Percentiles rank a stretch among this genome's conserved stretches.
Evolutionary conservation across 2,329 filamentous ascomycete genomes (phyloP).

Genomic region (Arthrobotrys entomopaga): DNA sequence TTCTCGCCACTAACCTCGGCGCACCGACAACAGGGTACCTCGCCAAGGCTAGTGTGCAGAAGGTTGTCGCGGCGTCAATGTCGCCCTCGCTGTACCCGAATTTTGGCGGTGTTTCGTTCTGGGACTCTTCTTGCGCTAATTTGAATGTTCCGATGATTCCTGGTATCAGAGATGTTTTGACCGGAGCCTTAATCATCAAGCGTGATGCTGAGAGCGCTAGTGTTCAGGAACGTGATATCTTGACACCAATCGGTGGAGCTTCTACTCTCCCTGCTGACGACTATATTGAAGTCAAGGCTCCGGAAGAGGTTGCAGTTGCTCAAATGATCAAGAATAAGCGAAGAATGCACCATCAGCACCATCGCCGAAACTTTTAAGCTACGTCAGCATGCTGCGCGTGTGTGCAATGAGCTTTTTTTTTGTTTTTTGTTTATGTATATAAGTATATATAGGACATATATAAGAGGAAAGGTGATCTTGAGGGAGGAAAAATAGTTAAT

Average conservation of each 20-base stretch:
- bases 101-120: slow-evolving; percentile 46
- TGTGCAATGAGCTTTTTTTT: slow-evolving; percentile 1
- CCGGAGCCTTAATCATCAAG: slow-evolving; percentile 19
- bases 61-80: slow-evolving; percentile 26
- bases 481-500: slow-evolving; percentile 20
- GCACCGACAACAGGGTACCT: slow-evolving; percentile 32
- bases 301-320: slow-evolving; percentile 23
- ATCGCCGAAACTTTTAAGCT: no score
- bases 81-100: slow-evolving; percentile 8
- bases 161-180: slow-evolving; percentile 23
- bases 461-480: slow-evolving; percentile 29
- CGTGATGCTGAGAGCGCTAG: slow-evolving; percentile 21
- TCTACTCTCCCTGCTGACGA: slow-evolving; percentile 29
- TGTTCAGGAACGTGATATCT: slow-evolving; percentile 38
- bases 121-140: slow-evolving; percentile 34
- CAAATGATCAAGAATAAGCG: slow-evolving; percentile 19
- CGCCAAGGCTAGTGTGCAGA: slow-evolving; percentile 9
- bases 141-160: slow-evolving; percentile 23
- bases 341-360: slow-evolving; percentile 28
- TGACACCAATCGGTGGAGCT: slow-evolving; percentile 36
- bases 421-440: slow-evolving; percentile 34
- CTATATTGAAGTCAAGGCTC: slow-evolving; percentile 35
- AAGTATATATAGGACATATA: slow-evolving; percentile 32
- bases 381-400: background rate
- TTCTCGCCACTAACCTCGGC: slow-evolving; percentile 33